Evolutionary conservation across 2,329 filamentous ascomycete genomes (phyloP).

Genomic region (Sclerotinia glacialis): DNA sequence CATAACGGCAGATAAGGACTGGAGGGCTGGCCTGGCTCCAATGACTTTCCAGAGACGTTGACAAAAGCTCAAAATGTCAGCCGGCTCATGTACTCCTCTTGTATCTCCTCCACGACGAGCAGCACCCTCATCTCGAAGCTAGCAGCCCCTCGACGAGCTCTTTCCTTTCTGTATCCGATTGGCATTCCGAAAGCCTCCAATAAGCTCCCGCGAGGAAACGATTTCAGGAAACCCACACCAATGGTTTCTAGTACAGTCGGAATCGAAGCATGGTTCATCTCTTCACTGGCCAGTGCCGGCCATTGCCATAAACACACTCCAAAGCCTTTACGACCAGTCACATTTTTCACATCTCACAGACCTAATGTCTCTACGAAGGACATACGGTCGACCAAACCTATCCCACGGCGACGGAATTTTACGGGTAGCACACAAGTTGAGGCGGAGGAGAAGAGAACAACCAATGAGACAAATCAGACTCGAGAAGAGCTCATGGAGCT

Average conservation of each 20-base stretch:
- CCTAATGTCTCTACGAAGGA: conserved; percentile 23
- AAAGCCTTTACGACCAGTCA: conserved; percentile 22
- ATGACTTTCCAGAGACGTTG: conserved; percentile 32
- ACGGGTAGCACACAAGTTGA: conserved; percentile 18
- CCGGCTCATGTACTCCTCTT: conserved; percentile 62
- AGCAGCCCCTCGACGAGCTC: conserved; percentile 40
- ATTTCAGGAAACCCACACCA: conserved; percentile 8
- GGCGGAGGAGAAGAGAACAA: conserved; percentile 7
- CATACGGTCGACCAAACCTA: conserved; percentile 14
- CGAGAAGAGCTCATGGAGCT: conserved; percentile 52
- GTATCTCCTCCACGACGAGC: conserved; percentile 49
- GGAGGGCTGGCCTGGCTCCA: conserved; percentile 24
- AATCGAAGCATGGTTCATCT: conserved; percentile 40
- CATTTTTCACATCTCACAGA: conserved; percentile 30
- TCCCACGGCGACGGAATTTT: conserved; percentile 27
- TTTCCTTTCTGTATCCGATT: conserved; percentile 38
- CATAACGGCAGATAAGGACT: conserved; percentile 15
- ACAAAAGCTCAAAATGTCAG: conserved; percentile 53
- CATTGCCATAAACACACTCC: conserved; percentile 34
- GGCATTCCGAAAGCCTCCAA: conserved; percentile 23
- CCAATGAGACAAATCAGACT: conserved; percentile 28
- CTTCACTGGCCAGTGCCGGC: conserved; percentile 36
- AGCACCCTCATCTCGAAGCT: conserved; percentile 48
- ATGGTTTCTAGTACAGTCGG: conserved; percentile 25
- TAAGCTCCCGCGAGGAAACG: conserved; percentile 10